Conservation (phyloP, 371 early-diverging fungal genomes). For the Mortierella sp. region DNA sequence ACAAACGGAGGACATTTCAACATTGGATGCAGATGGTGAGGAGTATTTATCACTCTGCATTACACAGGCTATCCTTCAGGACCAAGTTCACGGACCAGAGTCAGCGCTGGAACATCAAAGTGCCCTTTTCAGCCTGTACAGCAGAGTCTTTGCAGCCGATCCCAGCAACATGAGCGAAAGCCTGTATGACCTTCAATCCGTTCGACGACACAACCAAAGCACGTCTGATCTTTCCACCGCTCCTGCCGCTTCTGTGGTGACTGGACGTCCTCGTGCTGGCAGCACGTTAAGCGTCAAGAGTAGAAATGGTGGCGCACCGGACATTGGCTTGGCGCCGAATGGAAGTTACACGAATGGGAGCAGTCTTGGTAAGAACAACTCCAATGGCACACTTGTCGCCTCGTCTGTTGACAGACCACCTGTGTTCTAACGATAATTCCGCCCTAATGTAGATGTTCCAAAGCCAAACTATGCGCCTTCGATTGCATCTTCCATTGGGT, state of each 20-base stretch:
- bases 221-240: conserved; percentile 18
- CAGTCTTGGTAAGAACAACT: conserved; percentile 24
- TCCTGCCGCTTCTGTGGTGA: background rate
- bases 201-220: conserved; percentile 42
- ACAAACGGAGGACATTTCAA: conserved; percentile 23
- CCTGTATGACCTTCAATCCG: conserved; percentile 36
- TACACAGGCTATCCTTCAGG: conserved; percentile 65
- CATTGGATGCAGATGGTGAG: conserved; percentile 60
- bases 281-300: conserved; percentile 39
- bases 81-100: conserved; percentile 65
- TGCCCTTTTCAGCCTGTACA: conserved; percentile 70
- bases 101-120: conserved; percentile 66
- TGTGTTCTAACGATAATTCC: background rate
- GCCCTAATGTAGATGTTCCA: conserved; percentile 47
- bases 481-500: conserved; percentile 51
- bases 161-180: conserved; percentile 47
- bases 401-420: background rate
- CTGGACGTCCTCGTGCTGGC: conserved; percentile 42
- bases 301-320: conserved; percentile 29
- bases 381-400: background rate
- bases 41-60: conserved; percentile 67
- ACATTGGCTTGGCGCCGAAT: conserved; percentile 8
- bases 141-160: conserved; percentile 63
- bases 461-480: conserved; percentile 56
- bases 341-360: conserved; percentile 6